Conservation (phyloP, 2,329 filamentous ascomycete species). For the Bipolaris oryzae region DNA sequence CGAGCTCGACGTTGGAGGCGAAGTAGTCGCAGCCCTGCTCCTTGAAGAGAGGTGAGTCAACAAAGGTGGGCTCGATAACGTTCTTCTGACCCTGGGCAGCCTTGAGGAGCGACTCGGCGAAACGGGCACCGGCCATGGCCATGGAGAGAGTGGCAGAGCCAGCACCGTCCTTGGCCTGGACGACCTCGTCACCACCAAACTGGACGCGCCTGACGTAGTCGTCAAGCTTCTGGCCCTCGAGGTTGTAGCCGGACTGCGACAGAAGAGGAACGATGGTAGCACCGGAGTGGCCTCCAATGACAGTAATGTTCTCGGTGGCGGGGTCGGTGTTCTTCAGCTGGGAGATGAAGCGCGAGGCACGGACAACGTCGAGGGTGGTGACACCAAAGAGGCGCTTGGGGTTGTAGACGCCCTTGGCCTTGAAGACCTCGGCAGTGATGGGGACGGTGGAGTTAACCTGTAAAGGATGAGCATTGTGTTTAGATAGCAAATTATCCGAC, state of each 20-base stretch:
- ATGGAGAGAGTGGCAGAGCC: slow-evolving; percentile 98
- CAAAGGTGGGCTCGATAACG: slow-evolving; percentile 93
- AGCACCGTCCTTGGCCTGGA: slow-evolving; percentile 98
- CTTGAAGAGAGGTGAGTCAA: slow-evolving; percentile 97
- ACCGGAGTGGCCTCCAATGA: slow-evolving; percentile 95
- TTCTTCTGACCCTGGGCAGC: slow-evolving; percentile 93
- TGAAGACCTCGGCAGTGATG: slow-evolving; percentile 97
- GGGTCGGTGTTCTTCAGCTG: slow-evolving; percentile 92
- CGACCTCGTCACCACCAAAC: slow-evolving; percentile 98
- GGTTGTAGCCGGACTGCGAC: slow-evolving; percentile 89
- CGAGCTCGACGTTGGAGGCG: slow-evolving; percentile 91
- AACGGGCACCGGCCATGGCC: slow-evolving; percentile 89
- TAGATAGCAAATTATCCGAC: background rate
- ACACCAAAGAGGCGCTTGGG: slow-evolving; percentile 99
- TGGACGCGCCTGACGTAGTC: slow-evolving; percentile 92
- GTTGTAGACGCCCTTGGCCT: slow-evolving; percentile 94
- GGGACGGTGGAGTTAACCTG: slow-evolving; percentile 97
- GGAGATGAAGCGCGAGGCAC: slow-evolving; percentile 95
- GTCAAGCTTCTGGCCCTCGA: slow-evolving; percentile 74
- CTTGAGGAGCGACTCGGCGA: slow-evolving; percentile 91
- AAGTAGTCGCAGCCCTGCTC: slow-evolving; percentile 98
- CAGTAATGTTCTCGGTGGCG: slow-evolving; percentile 89
- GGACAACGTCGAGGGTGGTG: slow-evolving; percentile 98
- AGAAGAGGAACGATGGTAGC: slow-evolving; percentile 98
- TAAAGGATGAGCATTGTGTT: slow-evolving; percentile 15